Percentiles rank a stretch among this genome's conserved stretches.
Evolutionary conservation across 495 filamentous ascomycete genomes (phyloP).

Genomic region (Talaromyces trachyspermus): DNA sequence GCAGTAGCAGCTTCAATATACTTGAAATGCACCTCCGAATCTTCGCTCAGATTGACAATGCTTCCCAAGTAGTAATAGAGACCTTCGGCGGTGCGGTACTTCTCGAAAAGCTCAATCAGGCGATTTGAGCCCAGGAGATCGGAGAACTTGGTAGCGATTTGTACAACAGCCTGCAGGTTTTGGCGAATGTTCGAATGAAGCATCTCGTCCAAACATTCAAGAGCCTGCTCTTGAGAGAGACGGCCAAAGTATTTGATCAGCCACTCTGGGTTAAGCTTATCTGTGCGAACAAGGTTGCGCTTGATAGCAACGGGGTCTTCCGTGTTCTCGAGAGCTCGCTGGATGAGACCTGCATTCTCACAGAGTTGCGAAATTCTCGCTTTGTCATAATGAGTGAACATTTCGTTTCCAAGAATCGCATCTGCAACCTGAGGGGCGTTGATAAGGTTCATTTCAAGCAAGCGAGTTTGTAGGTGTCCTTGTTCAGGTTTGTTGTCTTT

Average conservation of each 20-base stretch:
- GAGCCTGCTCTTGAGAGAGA: slow-evolving; percentile 86
- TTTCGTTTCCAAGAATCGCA: slow-evolving; percentile 93
- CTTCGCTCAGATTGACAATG: slow-evolving; percentile 94
- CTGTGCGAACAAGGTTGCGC: slow-evolving; percentile 72
- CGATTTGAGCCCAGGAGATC: slow-evolving; percentile 86
- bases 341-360: slow-evolving; percentile 79
- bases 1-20: slow-evolving; percentile 95
- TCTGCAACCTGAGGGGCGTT: slow-evolving; percentile 97
- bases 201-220: slow-evolving; percentile 96
- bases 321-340: slow-evolving; percentile 89
- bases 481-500: slow-evolving; percentile 94
- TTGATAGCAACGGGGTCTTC: slow-evolving; percentile 87
- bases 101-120: slow-evolving; percentile 91
- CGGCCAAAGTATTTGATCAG: slow-evolving; percentile 86
- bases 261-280: slow-evolving; percentile 84
- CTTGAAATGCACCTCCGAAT: slow-evolving; percentile 95
- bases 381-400: slow-evolving; percentile 95
- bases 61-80: slow-evolving; percentile 97
- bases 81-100: slow-evolving; percentile 92
- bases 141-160: slow-evolving; percentile 95
- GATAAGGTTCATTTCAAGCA: slow-evolving; percentile 96
- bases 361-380: slow-evolving; percentile 79
- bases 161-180: slow-evolving; percentile 88
- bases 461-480: slow-evolving; percentile 81
- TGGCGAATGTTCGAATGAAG: slow-evolving; percentile 91